Percentiles rank a stretch among this genome's conserved stretches.
Evolutionary conservation across 73 alveolate species (phyloP).

Genomic region (Symbiodinium natans): DNA sequence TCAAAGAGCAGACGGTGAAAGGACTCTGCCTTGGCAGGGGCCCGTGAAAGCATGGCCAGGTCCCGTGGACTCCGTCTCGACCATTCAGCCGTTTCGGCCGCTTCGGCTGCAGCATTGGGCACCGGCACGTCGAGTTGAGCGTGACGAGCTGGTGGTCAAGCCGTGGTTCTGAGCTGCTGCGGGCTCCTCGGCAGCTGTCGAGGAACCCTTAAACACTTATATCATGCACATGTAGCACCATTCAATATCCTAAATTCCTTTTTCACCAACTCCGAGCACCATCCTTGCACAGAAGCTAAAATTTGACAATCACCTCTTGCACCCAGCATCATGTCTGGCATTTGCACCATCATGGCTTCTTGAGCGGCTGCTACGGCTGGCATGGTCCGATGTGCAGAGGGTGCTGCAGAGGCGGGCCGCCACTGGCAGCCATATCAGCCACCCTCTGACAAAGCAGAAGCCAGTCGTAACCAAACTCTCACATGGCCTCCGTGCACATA

Average conservation of each 20-base stretch:
- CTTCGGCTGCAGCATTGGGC: neutral
- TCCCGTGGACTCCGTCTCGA: neutral
- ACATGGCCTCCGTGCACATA: neutral
- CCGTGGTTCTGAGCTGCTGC: constrained; percentile 9
- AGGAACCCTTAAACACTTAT: neutral
- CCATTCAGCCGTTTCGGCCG: neutral
- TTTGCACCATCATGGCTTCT: neutral
- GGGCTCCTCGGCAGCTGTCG: neutral
- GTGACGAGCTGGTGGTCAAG: neutral
- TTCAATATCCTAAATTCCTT: no score
- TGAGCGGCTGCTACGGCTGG: neutral
- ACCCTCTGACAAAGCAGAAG: neutral
- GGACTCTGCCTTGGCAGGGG: neutral
- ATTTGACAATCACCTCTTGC: no score
- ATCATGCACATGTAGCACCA: neutral
- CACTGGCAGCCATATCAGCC: neutral
- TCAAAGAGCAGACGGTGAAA: neutral
- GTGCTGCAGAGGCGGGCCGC: neutral
- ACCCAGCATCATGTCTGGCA: neutral
- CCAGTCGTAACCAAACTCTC: neutral
- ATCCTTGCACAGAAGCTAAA: no score
- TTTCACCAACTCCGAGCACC: no score
- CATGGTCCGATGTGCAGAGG: neutral
- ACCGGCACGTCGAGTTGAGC: neutral
- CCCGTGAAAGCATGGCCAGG: neutral